These are phyloP conservation scores for Phytophthora tubulina DNA, from an alignment of 352 stramenopile genomes.

Conservation along the genomic window DNA sequence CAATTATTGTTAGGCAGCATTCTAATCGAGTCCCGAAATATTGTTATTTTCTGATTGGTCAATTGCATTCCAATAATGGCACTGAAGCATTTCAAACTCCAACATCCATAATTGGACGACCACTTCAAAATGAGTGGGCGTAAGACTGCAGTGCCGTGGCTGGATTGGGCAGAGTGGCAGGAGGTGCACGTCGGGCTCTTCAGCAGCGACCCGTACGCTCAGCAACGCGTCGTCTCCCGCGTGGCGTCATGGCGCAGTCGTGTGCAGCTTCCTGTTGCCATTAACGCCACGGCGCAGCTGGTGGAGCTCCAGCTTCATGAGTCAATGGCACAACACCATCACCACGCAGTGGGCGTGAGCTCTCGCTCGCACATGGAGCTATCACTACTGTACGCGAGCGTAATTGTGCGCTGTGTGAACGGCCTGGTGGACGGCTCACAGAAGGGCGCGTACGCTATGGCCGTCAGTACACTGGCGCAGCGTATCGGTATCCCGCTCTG, in stretches of 20 bases:
- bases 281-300: constrained; percentile 80
- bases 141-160: constrained; percentile 63
- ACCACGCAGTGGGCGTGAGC: constrained; percentile 73
- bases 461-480: constrained; percentile 81
- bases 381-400: constrained; percentile 70
- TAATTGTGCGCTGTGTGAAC: constrained; percentile 86
- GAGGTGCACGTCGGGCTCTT: constrained; percentile 71
- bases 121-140: constrained; percentile 55
- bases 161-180: constrained; percentile 84
- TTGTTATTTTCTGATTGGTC: constrained; percentile 30
- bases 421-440: constrained; percentile 84
- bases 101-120: background rate
- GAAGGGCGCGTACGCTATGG: constrained; percentile 78
- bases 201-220: constrained; percentile 45
- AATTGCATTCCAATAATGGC: constrained; percentile 6
- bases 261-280: constrained; percentile 77
- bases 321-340: constrained; percentile 66
- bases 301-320: constrained; percentile 83
- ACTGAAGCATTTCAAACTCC: background rate
- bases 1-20: constrained; percentile 27
- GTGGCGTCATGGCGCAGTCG: constrained; percentile 78
- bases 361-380: constrained; percentile 85
- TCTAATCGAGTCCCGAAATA: constrained; percentile 20
- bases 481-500: constrained; percentile 93
- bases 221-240: constrained; percentile 66